Conservation (phyloP, 108 stramenopile species). For the Poteriospumella lacustris region DNA sequence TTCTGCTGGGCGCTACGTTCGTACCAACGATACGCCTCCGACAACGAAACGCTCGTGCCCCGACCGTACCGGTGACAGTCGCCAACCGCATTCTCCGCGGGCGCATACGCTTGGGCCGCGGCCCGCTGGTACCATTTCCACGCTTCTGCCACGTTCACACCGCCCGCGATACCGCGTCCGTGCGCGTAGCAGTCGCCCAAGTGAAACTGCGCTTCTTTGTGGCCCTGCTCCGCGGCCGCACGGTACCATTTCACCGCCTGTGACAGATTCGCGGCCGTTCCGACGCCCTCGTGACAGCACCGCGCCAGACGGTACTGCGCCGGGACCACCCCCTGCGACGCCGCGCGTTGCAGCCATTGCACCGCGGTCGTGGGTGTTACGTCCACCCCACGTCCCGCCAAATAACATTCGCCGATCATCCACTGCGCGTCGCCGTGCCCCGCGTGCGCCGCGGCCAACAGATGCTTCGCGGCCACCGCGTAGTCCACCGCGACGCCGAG, state of each 20-base stretch:
- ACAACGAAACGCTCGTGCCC: too few species aligned
- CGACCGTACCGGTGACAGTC: too few species aligned
- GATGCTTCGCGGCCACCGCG: neutral
- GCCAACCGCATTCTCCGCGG: too few species aligned
- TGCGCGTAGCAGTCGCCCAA: neutral
- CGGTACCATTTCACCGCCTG: neutral
- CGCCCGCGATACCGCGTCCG: too few species aligned
- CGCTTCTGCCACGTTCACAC: too few species aligned
- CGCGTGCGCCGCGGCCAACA: neutral
- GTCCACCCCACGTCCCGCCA: neutral
- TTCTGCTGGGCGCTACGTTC: too few species aligned
- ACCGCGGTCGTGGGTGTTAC: neutral
- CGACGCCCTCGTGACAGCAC: neutral
- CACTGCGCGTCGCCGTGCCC: neutral
- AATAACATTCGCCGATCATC: neutral
- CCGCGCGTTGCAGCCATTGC: neutral
- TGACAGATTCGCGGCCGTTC: neutral
- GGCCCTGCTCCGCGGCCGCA: neutral
- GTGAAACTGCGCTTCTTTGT: neutral
- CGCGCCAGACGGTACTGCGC: neutral
- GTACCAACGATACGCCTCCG: too few species aligned
- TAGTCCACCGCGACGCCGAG: neutral
- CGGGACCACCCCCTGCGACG: neutral
- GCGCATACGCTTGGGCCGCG: too few species aligned
- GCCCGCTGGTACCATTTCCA: too few species aligned